Percentiles rank a stretch among this genome's conserved stretches.
phyloP scores from a whole-genome alignment of 257 asterid genomes.

The Solanum lycopersicoides region DNA sequence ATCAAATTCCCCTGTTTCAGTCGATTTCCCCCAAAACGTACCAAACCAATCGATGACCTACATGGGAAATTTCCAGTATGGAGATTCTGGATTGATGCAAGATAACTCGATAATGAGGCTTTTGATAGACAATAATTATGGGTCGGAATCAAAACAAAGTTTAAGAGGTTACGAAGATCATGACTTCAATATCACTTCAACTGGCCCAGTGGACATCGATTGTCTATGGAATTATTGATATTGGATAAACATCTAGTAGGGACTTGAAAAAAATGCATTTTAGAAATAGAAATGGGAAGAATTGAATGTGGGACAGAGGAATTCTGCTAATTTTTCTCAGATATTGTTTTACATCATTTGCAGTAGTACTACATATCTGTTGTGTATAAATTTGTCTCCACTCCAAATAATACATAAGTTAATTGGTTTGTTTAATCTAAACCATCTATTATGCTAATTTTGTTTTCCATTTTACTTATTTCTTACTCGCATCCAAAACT shows the following conservation, averaged over 20 bases:
- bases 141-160: not conserved
- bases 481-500: not conserved
- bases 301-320: not conserved
- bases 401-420: not conserved
- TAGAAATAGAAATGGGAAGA: not conserved
- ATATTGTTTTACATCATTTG: not conserved
- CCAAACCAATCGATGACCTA: not conserved
- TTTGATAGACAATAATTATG: not conserved
- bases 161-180: conserved; percentile 11
- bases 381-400: not conserved
- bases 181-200: conserved; percentile 8
- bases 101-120: not conserved
- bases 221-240: conserved; percentile 26
- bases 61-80: not conserved
- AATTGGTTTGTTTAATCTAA: not conserved
- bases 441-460: not conserved
- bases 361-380: not conserved
- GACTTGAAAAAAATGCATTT: not conserved
- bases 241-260: not conserved
- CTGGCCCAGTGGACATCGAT: conserved; percentile 25
- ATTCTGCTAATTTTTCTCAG: not conserved
- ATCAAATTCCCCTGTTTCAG: conserved; percentile 16
- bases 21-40: conserved; percentile 6
- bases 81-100: not conserved
- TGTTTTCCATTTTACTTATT: not conserved